phyloP scores from a whole-genome alignment of 2,329 filamentous ascomycete species.

The Trichophyton benhamiae region DNA sequence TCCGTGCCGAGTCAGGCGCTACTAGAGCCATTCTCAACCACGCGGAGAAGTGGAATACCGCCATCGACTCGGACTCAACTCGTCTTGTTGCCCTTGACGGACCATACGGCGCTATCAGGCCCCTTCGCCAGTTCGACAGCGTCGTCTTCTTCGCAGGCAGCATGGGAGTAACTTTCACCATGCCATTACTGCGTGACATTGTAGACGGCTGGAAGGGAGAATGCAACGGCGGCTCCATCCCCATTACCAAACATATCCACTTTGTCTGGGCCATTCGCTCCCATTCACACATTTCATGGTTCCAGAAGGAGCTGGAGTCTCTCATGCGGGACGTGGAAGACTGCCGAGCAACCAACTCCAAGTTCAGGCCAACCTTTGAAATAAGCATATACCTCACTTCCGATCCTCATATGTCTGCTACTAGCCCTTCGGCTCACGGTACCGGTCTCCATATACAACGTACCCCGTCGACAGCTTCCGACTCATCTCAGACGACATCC shows the following conservation, averaged over 20 bases:
- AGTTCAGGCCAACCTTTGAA: slow-evolving; percentile 35
- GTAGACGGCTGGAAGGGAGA: slow-evolving; percentile 31
- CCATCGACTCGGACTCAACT: slow-evolving; percentile 1
- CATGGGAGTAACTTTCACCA: slow-evolving; percentile 47
- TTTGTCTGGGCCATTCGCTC: slow-evolving; percentile 50
- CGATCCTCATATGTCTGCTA: slow-evolving; percentile 26
- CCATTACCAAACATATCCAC: slow-evolving; percentile 36
- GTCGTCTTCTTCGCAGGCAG: slow-evolving; percentile 48
- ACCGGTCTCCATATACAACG: slow-evolving; percentile 7
- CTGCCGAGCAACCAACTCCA: slow-evolving; percentile 20
- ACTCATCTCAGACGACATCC: background rate
- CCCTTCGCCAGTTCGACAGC: slow-evolving; percentile 48
- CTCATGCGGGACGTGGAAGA: slow-evolving; percentile 33
- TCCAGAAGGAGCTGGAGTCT: slow-evolving; percentile 38
- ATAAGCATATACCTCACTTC: slow-evolving; percentile 46
- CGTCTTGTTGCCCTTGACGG: slow-evolving; percentile 41
- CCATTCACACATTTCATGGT: slow-evolving; percentile 42
- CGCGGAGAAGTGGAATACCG: slow-evolving; percentile 32
- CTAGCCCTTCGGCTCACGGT: slow-evolving; percentile 19
- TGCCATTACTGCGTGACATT: slow-evolving; percentile 46
- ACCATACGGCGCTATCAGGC: slow-evolving; percentile 41
- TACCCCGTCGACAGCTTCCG: background rate
- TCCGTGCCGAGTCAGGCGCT: slow-evolving; percentile 43
- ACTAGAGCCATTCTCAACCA: slow-evolving; percentile 41
- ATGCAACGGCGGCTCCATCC: background rate